Conservation (phyloP, 768 basidiomycete genomes). For the Melanogaster broomeanus region DNA sequence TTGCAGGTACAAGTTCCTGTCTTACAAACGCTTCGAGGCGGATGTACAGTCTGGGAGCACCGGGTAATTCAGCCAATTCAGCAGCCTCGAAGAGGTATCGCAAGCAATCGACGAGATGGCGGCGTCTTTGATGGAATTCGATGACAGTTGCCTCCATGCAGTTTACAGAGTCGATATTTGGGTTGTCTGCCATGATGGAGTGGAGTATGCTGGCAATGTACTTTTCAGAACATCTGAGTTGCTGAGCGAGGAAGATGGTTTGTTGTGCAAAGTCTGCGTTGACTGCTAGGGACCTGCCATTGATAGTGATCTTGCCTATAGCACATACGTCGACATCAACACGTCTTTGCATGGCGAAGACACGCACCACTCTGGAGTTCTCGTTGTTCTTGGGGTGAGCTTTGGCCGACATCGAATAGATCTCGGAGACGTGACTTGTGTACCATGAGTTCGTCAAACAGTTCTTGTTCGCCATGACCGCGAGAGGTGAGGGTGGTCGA, state of each 20-base stretch:
- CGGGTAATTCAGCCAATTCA: constrained; percentile 45
- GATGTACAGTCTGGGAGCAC: constrained; percentile 48
- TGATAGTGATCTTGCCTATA: constrained; percentile 64
- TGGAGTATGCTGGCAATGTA: constrained; percentile 73
- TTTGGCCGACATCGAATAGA: constrained; percentile 65
- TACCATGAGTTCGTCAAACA: constrained; percentile 73
- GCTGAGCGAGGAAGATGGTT: constrained; percentile 74
- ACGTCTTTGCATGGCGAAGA: constrained; percentile 27
- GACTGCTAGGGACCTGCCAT: constrained; percentile 68
- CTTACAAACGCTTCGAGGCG: constrained; percentile 57
- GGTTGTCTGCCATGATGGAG: constrained; percentile 59
- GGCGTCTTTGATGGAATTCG: constrained; percentile 68
- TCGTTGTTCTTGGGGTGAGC: constrained; percentile 63
- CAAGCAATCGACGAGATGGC: constrained; percentile 70
- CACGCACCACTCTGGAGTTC: constrained; percentile 61
- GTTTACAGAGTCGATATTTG: constrained; percentile 58
- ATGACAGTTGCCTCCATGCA: constrained; percentile 67
- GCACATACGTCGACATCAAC: background rate
- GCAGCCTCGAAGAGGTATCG: constrained; percentile 67
- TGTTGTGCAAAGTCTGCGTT: constrained; percentile 81
- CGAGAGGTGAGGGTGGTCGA: constrained; percentile 47
- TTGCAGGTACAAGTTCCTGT: constrained; percentile 51
- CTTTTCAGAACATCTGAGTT: constrained; percentile 82
- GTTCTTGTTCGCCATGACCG: constrained; percentile 64
- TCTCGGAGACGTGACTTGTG: constrained; percentile 63